These are phyloP conservation scores for Penicillium sp. DNA, from an alignment of 2,329 filamentous ascomycete genomes.

Conservation along the genomic window DNA sequence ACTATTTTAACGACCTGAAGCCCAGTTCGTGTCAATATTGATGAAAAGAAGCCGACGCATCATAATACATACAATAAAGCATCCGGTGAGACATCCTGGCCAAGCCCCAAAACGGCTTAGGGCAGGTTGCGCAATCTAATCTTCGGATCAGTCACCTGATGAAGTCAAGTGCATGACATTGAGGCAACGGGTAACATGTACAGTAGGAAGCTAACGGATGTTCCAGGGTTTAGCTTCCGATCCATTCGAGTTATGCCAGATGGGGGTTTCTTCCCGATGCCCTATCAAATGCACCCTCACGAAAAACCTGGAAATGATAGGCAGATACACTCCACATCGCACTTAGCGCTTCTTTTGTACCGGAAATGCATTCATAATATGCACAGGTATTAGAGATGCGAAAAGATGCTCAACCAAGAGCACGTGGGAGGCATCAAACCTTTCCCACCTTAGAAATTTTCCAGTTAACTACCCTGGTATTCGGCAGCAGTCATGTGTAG, in stretches of 20 bases:
- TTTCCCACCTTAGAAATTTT: not conserved
- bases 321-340: not conserved
- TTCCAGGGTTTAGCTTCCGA: not conserved
- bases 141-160: constrained; percentile 4
- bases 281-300: not conserved
- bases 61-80: not conserved
- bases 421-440: not conserved
- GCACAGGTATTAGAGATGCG: not conserved
- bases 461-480: not conserved
- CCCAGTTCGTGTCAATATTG: not conserved
- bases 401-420: not conserved
- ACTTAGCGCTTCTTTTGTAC: not conserved
- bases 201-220: not conserved
- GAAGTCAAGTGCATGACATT: not conserved
- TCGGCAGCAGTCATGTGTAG: not conserved
- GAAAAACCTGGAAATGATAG: not conserved
- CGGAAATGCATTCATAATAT: not conserved
- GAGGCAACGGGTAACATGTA: not conserved
- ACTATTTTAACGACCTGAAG: not conserved
- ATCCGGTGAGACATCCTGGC: not conserved
- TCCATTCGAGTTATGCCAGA: not conserved
- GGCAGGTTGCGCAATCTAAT: not conserved
- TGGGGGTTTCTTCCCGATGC: not conserved
- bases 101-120: not conserved
- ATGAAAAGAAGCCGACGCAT: not conserved